Conservation (phyloP, 129 eudicot genomes). For the Smallanthus sonchifolius region DNA sequence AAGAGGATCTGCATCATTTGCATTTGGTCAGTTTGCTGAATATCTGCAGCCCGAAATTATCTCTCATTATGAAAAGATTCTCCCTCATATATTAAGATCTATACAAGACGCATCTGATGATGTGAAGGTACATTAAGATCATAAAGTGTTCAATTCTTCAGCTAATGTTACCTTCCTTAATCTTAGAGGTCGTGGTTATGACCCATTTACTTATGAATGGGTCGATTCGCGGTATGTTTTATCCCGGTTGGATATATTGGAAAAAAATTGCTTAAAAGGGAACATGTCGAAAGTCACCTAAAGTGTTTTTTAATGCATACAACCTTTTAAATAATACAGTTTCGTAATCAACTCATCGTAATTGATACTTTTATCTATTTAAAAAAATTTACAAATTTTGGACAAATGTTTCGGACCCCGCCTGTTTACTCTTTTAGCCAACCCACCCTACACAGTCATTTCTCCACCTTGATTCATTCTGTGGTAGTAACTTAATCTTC, state of each 20-base stretch:
- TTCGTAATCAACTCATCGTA: neutral
- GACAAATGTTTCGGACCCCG: neutral
- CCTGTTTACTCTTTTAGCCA: neutral
- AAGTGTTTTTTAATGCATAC: neutral
- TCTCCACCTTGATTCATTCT: neutral
- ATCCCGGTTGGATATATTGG: neutral
- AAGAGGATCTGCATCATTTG: conserved; percentile 90
- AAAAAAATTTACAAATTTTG: neutral
- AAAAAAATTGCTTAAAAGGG: neutral
- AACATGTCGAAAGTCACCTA: neutral
- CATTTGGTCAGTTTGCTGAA: conserved; percentile 87
- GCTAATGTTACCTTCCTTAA: neutral
- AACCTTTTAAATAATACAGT: neutral
- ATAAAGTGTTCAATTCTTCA: neutral
- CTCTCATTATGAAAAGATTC: conserved; percentile 71
- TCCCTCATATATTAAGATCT: conserved; percentile 75
- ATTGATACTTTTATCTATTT: neutral
- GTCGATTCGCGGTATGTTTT: neutral
- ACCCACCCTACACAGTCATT: neutral
- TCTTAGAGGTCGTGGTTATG: neutral
- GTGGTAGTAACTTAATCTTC: neutral
- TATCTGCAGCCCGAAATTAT: conserved; percentile 89
- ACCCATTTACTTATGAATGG: neutral
- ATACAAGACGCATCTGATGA: conserved; percentile 79
- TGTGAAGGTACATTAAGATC: conserved; percentile 63